These are phyloP conservation scores for Ascobolus immersus DNA, from an alignment of 495 filamentous ascomycete genomes.

Conservation along the genomic window DNA sequence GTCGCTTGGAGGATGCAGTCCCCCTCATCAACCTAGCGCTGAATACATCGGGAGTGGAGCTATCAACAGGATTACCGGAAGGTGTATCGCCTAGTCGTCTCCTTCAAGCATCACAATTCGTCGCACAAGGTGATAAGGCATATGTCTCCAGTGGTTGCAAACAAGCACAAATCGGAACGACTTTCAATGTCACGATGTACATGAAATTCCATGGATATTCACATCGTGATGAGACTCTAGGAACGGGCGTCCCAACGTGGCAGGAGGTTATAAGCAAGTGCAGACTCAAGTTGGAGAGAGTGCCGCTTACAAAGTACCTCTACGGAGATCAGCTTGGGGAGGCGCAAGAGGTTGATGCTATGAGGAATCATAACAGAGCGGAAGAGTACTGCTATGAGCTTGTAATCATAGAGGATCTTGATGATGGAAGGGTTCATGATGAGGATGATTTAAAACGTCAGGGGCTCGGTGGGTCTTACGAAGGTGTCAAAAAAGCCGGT, in stretches of 20 bases:
- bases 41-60: conserved; percentile 70
- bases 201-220: conserved; percentile 83
- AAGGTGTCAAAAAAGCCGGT: conserved; percentile 40
- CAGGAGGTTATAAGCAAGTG: conserved; percentile 96
- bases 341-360: conserved; percentile 6
- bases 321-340: conserved; percentile 16
- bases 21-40: conserved; percentile 87
- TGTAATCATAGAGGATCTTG: conserved; percentile 70
- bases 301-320: conserved; percentile 16
- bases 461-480: no score
- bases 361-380: conserved; percentile 25
- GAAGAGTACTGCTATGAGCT: conserved; percentile 76
- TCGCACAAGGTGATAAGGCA: conserved; percentile 67
- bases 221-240: conserved; percentile 32
- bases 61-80: conserved; percentile 50
- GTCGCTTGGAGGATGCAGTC: conserved; percentile 72
- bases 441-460: no score
- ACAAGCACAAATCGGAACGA: conserved; percentile 64
- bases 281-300: conserved; percentile 39
- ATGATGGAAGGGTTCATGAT: conserved; percentile 71
- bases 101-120: conserved; percentile 77
- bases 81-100: conserved; percentile 78
- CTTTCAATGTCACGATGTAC: conserved; percentile 74
- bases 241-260: conserved; percentile 54
- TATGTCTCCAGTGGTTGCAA: conserved; percentile 38